phyloP scores from a whole-genome alignment of 495 filamentous ascomycete species.

The Hypoxylon rickii region DNA sequence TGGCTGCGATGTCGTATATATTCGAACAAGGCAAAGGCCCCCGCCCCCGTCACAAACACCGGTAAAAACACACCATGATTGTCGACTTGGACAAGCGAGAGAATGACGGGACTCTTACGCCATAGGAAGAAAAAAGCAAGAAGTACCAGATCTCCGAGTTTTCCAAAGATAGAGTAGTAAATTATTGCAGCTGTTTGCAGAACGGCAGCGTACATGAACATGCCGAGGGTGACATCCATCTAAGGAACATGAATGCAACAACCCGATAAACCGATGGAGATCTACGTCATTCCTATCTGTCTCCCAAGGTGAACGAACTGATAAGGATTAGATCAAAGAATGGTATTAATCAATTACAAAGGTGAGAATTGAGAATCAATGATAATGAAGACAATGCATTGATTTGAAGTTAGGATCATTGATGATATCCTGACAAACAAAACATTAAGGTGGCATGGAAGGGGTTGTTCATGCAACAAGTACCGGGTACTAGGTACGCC shows the following conservation, averaged over 20 bases:
- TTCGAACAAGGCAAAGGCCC: conserved; percentile 4
- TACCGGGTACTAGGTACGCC: too few relatives aligned
- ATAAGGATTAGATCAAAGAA: too few relatives aligned
- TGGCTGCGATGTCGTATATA: conserved; percentile 11
- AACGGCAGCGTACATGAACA: conserved; percentile 3
- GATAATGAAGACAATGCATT: too few relatives aligned
- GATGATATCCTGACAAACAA: too few relatives aligned
- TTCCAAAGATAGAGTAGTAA: conserved; percentile 20
- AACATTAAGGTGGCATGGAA: too few relatives aligned
- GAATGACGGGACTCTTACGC: neutral
- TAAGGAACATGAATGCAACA: neutral
- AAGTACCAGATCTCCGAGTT: conserved; percentile 10
- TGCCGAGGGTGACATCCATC: conserved; percentile 9
- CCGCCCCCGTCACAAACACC: neutral
- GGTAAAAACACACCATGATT: neutral
- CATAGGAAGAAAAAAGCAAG: conserved; percentile 14
- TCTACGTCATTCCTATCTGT: too few relatives aligned
- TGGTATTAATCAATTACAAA: too few relatives aligned
- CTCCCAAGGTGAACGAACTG: too few relatives aligned
- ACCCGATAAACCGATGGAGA: neutral
- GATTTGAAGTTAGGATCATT: too few relatives aligned
- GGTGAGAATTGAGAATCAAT: too few relatives aligned
- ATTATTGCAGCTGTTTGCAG: conserved; percentile 17
- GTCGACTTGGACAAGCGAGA: neutral
- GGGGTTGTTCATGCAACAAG: too few relatives aligned